phyloP scores from a whole-genome alignment of 1,284 basidiomycete species.

The Leucoagaricus sp. region DNA sequence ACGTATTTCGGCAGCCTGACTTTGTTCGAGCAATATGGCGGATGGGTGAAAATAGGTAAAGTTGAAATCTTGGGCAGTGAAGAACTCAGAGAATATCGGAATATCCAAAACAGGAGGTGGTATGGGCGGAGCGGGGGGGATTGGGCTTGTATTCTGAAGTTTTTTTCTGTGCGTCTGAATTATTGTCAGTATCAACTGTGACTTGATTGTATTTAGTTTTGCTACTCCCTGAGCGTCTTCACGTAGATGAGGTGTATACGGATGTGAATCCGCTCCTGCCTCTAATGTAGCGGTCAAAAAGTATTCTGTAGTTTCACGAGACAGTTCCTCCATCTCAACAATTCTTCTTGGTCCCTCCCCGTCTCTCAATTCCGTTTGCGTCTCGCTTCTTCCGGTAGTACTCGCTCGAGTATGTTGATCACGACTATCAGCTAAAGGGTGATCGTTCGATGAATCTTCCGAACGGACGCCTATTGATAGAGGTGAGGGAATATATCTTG shows the following conservation, averaged over 20 bases:
- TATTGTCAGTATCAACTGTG: not conserved
- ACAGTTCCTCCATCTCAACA: not conserved
- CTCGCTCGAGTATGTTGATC: too few relatives aligned
- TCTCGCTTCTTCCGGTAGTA: too few relatives aligned
- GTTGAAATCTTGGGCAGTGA: not conserved
- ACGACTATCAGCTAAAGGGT: too few relatives aligned
- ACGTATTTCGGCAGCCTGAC: too few relatives aligned
- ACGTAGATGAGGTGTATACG: not conserved
- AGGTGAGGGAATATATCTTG: too few relatives aligned
- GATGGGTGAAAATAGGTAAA: not conserved
- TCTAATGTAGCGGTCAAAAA: slow-evolving; percentile 1
- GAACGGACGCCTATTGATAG: too few relatives aligned
- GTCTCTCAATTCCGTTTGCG: not conserved
- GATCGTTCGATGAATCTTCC: too few relatives aligned
- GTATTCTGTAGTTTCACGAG: slow-evolving; percentile 11
- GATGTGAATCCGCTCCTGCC: slow-evolving; percentile 1
- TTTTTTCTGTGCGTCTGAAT: not conserved
- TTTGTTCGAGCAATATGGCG: not conserved
- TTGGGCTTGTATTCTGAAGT: not conserved
- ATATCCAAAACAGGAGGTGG: not conserved
- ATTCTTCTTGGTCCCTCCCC: not conserved
- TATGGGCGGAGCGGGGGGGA: slow-evolving; percentile 7
- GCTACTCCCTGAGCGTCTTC: not conserved
- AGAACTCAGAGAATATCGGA: not conserved
- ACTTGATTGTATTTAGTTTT: too few relatives aligned